These are phyloP conservation scores for Moricandia arvensis DNA, from an alignment of 345 rosid genomes.

Conservation along the genomic window DNA sequence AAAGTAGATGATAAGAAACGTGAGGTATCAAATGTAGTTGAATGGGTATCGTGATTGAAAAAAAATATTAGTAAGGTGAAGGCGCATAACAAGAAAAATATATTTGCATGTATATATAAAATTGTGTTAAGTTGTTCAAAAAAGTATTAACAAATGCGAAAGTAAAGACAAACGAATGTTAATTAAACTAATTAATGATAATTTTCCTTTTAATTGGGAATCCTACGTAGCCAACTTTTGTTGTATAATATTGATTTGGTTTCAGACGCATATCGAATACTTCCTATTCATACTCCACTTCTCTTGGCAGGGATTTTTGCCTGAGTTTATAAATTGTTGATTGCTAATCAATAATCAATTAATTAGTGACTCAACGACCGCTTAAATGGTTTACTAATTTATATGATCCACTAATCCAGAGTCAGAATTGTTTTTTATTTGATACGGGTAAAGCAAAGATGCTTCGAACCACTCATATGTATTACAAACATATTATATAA, in stretches of 20 bases:
- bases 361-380: neutral
- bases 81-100: neutral
- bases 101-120: neutral
- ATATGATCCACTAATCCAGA: neutral
- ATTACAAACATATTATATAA: too few species aligned
- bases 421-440: neutral
- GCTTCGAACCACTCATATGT: neutral
- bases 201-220: constrained; percentile 37
- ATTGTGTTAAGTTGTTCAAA: neutral
- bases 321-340: neutral
- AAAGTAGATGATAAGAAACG: constrained; percentile 37
- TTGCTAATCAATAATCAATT: neutral
- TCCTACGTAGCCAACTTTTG: constrained; percentile 58
- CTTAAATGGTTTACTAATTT: neutral
- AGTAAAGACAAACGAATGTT: constrained; percentile 12
- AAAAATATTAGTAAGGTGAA: constrained; percentile 20
- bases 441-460: neutral
- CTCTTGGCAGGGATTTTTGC: neutral
- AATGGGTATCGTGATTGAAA: constrained; percentile 23
- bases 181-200: constrained; percentile 13
- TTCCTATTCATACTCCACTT: neutral
- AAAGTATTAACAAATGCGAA: constrained; percentile 19
- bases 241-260: constrained; percentile 1
- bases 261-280: constrained; percentile 19
- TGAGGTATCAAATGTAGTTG: constrained; percentile 20